phyloP scores from a whole-genome alignment of 331 rosid genomes.

The Prunus yedoensis region DNA sequence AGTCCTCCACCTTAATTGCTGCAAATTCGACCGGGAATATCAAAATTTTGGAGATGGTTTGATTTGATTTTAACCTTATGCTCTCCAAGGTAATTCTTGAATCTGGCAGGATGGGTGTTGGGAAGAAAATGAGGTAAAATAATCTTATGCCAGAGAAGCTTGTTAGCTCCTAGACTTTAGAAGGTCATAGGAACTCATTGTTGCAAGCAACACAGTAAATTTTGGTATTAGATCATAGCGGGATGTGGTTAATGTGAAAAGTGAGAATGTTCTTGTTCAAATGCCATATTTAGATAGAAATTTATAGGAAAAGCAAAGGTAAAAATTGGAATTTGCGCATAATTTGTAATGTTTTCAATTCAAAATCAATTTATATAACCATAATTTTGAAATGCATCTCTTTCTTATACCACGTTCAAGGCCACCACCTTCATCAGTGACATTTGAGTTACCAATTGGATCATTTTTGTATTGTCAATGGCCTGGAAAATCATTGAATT shows the following conservation, averaged over 20 bases:
- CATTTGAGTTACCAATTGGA: too few species aligned
- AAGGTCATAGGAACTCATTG: constrained; percentile 40
- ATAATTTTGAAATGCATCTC: constrained; percentile 9
- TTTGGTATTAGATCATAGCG: constrained; percentile 69
- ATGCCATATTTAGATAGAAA: constrained; percentile 42
- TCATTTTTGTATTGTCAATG: too few species aligned
- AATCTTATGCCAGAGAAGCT: constrained; percentile 36
- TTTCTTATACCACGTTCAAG: neutral
- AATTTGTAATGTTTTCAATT: constrained; percentile 30
- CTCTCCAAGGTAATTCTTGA: constrained; percentile 11
- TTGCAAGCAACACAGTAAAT: constrained; percentile 49
- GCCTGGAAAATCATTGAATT: too few species aligned
- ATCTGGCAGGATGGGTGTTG: constrained; percentile 15
- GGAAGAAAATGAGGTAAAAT: constrained; percentile 29
- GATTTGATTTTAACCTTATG: constrained; percentile 25
- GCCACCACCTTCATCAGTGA: too few species aligned
- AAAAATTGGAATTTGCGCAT: constrained; percentile 30
- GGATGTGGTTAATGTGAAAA: constrained; percentile 48
- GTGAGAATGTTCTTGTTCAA: constrained; percentile 46
- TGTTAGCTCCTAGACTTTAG: constrained; percentile 32
- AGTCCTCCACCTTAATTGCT: constrained; percentile 80
- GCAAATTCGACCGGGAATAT: constrained; percentile 94
- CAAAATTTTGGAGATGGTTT: constrained; percentile 94
- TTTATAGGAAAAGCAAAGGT: constrained; percentile 36
- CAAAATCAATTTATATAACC: constrained; percentile 23